Conservation (phyloP, 2,329 filamentous ascomycete genomes). For the Alternaria atra region DNA sequence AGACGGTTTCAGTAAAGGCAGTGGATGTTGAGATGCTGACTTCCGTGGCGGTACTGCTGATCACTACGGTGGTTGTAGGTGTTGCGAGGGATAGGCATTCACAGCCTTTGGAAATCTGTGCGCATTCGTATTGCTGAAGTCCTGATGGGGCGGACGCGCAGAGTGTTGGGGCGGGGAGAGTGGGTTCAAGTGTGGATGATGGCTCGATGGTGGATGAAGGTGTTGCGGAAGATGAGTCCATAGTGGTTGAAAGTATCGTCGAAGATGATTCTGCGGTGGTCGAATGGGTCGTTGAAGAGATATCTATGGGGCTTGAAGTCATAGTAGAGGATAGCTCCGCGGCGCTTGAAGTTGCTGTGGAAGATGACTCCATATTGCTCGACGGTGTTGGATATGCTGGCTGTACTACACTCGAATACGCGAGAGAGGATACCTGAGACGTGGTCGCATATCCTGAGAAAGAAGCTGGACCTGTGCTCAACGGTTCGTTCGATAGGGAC, state of each 20-base stretch:
- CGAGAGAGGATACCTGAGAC: background rate
- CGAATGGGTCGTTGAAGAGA: background rate
- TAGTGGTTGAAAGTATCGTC: background rate
- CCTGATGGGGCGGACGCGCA: background rate
- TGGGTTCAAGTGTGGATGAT: background rate
- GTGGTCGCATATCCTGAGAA: background rate
- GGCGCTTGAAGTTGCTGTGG: background rate
- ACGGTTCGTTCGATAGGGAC: background rate
- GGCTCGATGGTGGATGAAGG: background rate
- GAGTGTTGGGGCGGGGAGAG: background rate
- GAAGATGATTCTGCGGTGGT: background rate
- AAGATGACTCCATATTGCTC: background rate
- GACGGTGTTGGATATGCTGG: background rate
- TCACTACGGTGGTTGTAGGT: background rate
- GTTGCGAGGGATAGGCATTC: background rate
- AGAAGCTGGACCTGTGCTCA: background rate
- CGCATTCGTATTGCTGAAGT: constrained; percentile 1
- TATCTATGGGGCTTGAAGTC: background rate
- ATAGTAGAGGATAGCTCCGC: background rate
- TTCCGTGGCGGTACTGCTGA: background rate
- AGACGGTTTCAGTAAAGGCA: background rate
- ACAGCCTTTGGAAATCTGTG: background rate
- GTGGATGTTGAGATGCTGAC: background rate
- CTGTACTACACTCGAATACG: background rate
- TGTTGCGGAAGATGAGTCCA: background rate